These are phyloP conservation scores for Beauveria medogensis DNA, from an alignment of 2,329 filamentous ascomycete genomes.

Conservation along the genomic window DNA sequence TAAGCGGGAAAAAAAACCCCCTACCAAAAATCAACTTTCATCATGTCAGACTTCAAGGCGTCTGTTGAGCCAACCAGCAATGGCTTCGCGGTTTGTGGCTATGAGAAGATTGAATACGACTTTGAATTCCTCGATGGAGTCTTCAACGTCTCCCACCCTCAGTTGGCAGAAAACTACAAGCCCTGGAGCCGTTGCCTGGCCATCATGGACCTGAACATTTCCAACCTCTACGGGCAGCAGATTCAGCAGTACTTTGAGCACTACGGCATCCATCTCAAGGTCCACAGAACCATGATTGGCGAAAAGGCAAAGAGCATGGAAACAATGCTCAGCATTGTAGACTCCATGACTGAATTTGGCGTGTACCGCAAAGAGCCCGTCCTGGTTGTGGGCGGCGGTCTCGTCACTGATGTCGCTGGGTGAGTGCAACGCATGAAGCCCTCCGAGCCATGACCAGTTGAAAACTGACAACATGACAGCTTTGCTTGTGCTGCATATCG, in stretches of 20 bases:
- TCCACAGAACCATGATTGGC: conserved; percentile 67
- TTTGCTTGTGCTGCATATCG: conserved; percentile 66
- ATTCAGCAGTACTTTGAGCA: conserved; percentile 62
- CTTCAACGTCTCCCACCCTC: conserved; percentile 51
- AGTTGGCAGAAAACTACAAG: conserved; percentile 58
- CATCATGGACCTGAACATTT: conserved; percentile 65
- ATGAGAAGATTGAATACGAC: conserved; percentile 70
- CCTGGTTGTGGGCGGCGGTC: conserved; percentile 57
- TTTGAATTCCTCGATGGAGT: conserved; percentile 66
- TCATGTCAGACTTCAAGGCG: conserved; percentile 35
- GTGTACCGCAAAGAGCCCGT: conserved; percentile 62
- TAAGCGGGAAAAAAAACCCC: background rate
- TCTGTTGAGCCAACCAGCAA: conserved; percentile 53
- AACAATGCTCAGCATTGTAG: conserved; percentile 59
- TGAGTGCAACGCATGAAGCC: conserved; percentile 34
- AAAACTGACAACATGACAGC: conserved; percentile 28
- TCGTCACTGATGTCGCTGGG: conserved; percentile 69
- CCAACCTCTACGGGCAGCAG: conserved; percentile 56
- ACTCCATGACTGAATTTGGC: conserved; percentile 68
- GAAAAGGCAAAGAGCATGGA: conserved; percentile 69
- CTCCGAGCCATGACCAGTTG: conserved; percentile 9
- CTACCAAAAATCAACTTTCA: background rate
- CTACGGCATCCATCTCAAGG: conserved; percentile 51
- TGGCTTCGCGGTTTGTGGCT: conserved; percentile 64
- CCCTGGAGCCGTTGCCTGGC: conserved; percentile 58